These are phyloP conservation scores for Chenopodium quinoa DNA, from an alignment of 148 eudicot species.

Conservation along the genomic window DNA sequence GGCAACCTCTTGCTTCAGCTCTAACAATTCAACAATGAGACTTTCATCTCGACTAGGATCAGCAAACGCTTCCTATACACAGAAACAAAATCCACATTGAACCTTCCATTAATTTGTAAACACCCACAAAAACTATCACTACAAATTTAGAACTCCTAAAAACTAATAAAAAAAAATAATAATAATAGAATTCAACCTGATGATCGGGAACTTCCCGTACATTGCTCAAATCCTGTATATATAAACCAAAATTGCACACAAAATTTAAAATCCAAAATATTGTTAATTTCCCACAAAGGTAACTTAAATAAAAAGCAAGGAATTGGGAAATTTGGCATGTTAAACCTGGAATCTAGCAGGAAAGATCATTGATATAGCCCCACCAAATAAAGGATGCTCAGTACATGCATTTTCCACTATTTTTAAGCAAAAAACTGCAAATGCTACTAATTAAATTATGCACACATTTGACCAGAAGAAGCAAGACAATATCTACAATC, in stretches of 20 bases:
- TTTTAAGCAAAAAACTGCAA: neutral
- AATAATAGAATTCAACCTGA: conserved; percentile 45
- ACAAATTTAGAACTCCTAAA: conserved; percentile 1
- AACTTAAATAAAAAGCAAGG: conserved; percentile 4
- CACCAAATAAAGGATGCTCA: conserved; percentile 67
- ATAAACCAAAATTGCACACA: neutral
- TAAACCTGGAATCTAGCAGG: conserved; percentile 75
- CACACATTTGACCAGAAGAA: neutral
- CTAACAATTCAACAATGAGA: conserved; percentile 70
- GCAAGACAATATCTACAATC: neutral
- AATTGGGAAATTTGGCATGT: neutral
- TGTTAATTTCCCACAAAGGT: conserved; percentile 8
- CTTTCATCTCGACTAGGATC: conserved; percentile 82
- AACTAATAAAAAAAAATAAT: neutral
- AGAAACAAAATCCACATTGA: neutral
- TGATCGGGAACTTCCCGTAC: conserved; percentile 83
- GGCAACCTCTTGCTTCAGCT: conserved; percentile 66
- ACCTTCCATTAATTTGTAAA: neutral
- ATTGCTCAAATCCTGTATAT: conserved; percentile 69
- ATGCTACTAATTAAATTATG: too few relatives aligned
- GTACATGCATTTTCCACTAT: conserved; percentile 41
- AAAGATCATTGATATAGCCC: conserved; percentile 58
- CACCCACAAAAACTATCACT: neutral
- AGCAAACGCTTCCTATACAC: conserved; percentile 62
- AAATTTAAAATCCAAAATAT: conserved; percentile 4